Evolutionary conservation across 2,329 filamentous ascomycete genomes (phyloP).

Genomic region (Moelleriella libera): DNA sequence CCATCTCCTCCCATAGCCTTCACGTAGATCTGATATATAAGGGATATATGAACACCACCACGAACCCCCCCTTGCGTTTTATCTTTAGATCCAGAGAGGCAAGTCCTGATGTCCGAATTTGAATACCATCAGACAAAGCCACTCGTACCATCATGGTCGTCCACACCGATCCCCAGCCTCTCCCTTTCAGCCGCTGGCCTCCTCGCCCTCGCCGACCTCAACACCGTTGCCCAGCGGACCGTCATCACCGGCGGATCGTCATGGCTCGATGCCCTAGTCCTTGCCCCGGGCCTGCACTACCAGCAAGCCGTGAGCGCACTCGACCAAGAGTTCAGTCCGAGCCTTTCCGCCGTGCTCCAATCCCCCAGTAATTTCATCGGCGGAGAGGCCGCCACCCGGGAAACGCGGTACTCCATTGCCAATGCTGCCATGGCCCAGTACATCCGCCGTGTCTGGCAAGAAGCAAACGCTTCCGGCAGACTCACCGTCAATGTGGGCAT

Average conservation of each 20-base stretch:
- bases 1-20: too few relatives aligned
- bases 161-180: slow-evolving; percentile 29
- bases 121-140: slow-evolving; percentile 4
- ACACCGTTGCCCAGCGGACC: slow-evolving; percentile 40
- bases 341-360: slow-evolving; percentile 12
- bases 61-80: not conserved
- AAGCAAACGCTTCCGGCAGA: slow-evolving; percentile 6
- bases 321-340: slow-evolving; percentile 22
- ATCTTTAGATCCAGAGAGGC: not conserved
- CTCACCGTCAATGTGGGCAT: slow-evolving; percentile 16
- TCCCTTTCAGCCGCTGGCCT: slow-evolving; percentile 37
- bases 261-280: slow-evolving; percentile 40
- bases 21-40: too few relatives aligned
- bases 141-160: slow-evolving; percentile 26
- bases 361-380: not conserved
- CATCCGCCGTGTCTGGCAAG: slow-evolving; percentile 14
- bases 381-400: not conserved
- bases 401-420: slow-evolving; percentile 19
- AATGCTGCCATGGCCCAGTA: slow-evolving; percentile 40
- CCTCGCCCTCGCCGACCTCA: slow-evolving; percentile 43
- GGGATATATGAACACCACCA: too few relatives aligned
- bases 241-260: slow-evolving; percentile 40
- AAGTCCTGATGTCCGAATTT: not conserved
- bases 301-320: slow-evolving; percentile 42
- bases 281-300: slow-evolving; percentile 46